Evolutionary conservation across 805 yeast species (phyloP).

Genomic region (Wickerhamomyces tratensis): DNA sequence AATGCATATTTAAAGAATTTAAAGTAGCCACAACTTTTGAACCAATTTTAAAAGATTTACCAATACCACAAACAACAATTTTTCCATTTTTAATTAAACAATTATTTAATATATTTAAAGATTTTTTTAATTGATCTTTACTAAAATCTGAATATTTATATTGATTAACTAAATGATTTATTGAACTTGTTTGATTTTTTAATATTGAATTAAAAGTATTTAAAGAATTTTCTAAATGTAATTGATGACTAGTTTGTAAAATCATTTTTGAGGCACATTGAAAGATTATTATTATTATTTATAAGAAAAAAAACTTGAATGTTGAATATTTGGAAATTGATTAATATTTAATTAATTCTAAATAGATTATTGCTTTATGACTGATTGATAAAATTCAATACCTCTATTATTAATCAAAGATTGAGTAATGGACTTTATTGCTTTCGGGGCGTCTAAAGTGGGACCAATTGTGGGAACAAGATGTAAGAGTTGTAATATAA

Average conservation of each 20-base stretch:
- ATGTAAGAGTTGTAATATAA: too few species aligned
- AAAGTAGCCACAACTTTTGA: constrained; percentile 72
- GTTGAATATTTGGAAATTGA: too few species aligned
- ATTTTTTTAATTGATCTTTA: constrained; percentile 30
- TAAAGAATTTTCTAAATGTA: constrained; percentile 15
- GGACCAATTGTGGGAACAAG: too few species aligned
- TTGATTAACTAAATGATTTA: constrained; percentile 33
- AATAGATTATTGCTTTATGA: too few species aligned
- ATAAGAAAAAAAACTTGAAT: too few species aligned
- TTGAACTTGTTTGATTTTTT: constrained; percentile 36
- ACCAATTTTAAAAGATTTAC: constrained; percentile 76
- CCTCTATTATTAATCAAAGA: too few species aligned
- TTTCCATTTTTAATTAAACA: constrained; percentile 45
- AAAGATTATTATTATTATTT: too few species aligned
- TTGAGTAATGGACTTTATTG: too few species aligned
- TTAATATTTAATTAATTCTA: too few species aligned
- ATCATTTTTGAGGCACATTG: too few species aligned
- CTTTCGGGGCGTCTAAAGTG: too few species aligned
- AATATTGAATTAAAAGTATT: constrained; percentile 30
- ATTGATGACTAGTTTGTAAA: constrained; percentile 5
- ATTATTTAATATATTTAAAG: constrained; percentile 30
- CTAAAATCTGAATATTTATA: constrained; percentile 36
- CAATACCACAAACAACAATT: constrained; percentile 73
- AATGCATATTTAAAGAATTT: constrained; percentile 65
- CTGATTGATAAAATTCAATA: too few species aligned